Conservation (phyloP, 495 filamentous ascomycete genomes). For the Sphaerosporella brunnea region DNA sequence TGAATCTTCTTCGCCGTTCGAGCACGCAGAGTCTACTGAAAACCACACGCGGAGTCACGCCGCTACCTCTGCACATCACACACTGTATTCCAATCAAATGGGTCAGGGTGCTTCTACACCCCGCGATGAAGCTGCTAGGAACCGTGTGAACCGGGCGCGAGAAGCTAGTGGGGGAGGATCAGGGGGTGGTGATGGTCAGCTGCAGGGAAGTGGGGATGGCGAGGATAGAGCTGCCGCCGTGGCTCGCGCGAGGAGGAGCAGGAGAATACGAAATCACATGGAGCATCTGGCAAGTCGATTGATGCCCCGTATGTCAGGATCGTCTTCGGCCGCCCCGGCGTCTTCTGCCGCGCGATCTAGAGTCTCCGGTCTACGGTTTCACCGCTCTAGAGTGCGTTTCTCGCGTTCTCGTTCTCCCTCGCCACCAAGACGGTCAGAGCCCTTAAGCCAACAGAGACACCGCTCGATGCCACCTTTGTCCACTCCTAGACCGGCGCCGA, state of each 20-base stretch:
- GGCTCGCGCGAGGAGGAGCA: conserved; percentile 18
- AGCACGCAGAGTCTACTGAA: no score
- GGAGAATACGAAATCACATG: conserved; percentile 21
- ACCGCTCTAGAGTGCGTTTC: no score
- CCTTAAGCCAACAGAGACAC: conserved; percentile 18
- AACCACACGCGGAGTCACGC: neutral
- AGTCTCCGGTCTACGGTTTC: no score
- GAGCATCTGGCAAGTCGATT: conserved; percentile 21
- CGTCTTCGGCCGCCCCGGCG: conserved; percentile 6
- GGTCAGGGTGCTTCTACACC: conserved; percentile 27
- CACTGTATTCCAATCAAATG: conserved; percentile 25
- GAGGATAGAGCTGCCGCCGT: conserved; percentile 15
- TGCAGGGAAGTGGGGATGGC: conserved; percentile 2
- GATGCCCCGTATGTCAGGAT: no score
- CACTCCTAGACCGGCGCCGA: conserved; percentile 17
- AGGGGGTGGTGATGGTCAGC: no score
- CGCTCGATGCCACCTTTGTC: conserved; percentile 18
- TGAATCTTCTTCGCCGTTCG: neutral
- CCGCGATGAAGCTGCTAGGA: conserved; percentile 17
- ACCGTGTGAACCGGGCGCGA: conserved; percentile 1
- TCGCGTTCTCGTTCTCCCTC: conserved; percentile 24
- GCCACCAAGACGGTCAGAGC: conserved; percentile 6
- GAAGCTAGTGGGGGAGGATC: no score
- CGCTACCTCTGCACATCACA: conserved; percentile 6
- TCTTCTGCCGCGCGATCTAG: conserved; percentile 8